Base-by-base conservation (phyloP, 1,284 basidiomycete genomes). In the Dichomitus squalens region DNA sequence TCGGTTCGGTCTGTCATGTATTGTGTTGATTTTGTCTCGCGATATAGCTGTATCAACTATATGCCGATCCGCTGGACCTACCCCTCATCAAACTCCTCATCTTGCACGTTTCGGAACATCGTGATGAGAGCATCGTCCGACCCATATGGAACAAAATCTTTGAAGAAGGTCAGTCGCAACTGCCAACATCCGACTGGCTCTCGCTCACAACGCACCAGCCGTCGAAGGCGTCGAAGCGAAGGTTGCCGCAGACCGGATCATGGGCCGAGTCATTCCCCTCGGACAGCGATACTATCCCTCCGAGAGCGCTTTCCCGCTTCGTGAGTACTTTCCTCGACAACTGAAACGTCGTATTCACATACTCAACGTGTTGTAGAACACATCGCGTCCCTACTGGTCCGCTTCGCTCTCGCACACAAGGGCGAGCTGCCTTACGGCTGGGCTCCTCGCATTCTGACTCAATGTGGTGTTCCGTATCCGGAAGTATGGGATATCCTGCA, bases 101-200 rank as follows among this genome's bases (percentile, higher is more conserved):
- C 70, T 82, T 98, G 57, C 92, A 97, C 69, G 90, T 96, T 4
- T 94, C 97, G 7, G 95, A 96, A 70, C 93, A 96, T 70, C 86
- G 89, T 16, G 94, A 99, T 67, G 87, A 92, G 57, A 84, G 81
- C 52, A 76, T 97, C 29, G 88, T 94, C 7, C 80, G 84, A 48
- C 87, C 90, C 3, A 94, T 96, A 29, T 99, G 96, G 97, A 87
- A 88, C 62, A 86, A 86, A 63, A 86, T 99, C 60, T 84, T 98
- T 58, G 85, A 90, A 47, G 85, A 88, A 64, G 85, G 93, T 88
- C 70, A 62, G 84, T 75, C 23, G 49, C 12, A 23, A 1, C 8
- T 39, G 57, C 21, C 36, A 46, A 11, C 29, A 33, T 1, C n/a
- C 1, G 9, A 53, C 41, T 27, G 35, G 1, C 41, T 25, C 33